Conservation (phyloP, 495 filamentous ascomycete genomes). For the Glarea lozoyensis region DNA sequence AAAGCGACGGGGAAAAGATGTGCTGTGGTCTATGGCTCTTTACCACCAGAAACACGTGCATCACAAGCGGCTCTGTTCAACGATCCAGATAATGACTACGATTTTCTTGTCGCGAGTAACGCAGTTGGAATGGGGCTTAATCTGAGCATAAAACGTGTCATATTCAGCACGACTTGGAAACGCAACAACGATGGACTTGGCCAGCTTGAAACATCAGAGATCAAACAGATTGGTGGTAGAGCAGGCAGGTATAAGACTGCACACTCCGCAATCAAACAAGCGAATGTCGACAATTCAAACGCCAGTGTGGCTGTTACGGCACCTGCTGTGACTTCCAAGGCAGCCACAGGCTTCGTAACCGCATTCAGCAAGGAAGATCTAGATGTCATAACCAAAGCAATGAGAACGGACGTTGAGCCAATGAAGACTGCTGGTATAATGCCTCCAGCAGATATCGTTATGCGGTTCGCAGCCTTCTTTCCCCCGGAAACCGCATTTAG, state of each 20-base stretch:
- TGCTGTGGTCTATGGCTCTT: conserved; percentile 84
- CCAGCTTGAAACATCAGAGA: conserved; percentile 58
- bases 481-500: conserved; percentile 65
- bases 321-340: conserved; percentile 1
- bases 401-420: conserved; percentile 52
- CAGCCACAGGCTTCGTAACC: conserved; percentile 64
- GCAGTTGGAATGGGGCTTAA: conserved; percentile 98
- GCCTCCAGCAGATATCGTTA: conserved; percentile 55
- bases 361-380: conserved; percentile 67
- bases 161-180: conserved; percentile 75
- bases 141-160: conserved; percentile 80
- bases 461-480: conserved; percentile 69
- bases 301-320: too few species aligned
- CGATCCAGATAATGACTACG: conserved; percentile 87
- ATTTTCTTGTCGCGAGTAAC: conserved; percentile 88
- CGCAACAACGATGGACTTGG: conserved; percentile 43
- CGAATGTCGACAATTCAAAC: conserved; percentile 8
- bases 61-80: conserved; percentile 91
- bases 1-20: conserved; percentile 62
- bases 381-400: conserved; percentile 46
- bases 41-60: conserved; percentile 88
- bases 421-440: conserved; percentile 66
- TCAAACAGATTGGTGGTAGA: conserved; percentile 92
- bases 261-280: conserved; percentile 31
- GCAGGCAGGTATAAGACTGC: conserved; percentile 84